Base-by-base conservation (phyloP, 1,284 basidiomycete genomes). In the Tetrapyrgos nigripes region DNA sequence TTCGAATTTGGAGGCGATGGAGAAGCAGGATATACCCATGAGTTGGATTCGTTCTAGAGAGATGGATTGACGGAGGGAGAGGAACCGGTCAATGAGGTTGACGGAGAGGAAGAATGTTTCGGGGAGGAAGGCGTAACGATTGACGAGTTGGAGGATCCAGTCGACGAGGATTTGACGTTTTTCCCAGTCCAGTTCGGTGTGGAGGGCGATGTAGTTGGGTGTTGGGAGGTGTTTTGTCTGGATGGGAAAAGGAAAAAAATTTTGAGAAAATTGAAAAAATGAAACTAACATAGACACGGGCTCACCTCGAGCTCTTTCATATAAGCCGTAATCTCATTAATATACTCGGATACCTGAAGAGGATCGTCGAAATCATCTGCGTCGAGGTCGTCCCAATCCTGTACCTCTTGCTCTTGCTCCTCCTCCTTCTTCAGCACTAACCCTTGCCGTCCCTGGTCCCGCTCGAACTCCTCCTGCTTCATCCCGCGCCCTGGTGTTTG, bases 71-170 rank as follows among this genome's bases (percentile, higher is more conserved):
- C 94, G 90, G 2, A 84, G 77, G 11, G 93, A 94, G 21, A 97
- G 84, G 83, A 98, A 96, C 50, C 96, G 92, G 76, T 98, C 96
- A 70, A 97, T 89, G 68, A 98, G 88, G 81, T 98, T 97, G 69
- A 92, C 83, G 64, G 91, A 91, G 50, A 97, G 85, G 79, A 95
- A 97, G 53, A 97, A 86, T 0, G 96, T 97, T 78, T 98, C 96
- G 31, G 94, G 93, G 2, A 97, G 82, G 29, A 98, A 83, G 61
- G 89, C 88, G 83, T 96, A 97, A 68, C 93, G 92, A 64, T 86
- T 81, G 73, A 97, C 96, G 19, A 96, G 88, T 76, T 96, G 93
- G 64, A 97, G 88, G 60, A 98, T 83, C 96, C 96, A 97, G 79
- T 97, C 94, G 64, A 93, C 88, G 33, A 97, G 84, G 61, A 96